phyloP scores from a whole-genome alignment of 2,329 filamentous ascomycete species.

The Diatrype stigma region DNA sequence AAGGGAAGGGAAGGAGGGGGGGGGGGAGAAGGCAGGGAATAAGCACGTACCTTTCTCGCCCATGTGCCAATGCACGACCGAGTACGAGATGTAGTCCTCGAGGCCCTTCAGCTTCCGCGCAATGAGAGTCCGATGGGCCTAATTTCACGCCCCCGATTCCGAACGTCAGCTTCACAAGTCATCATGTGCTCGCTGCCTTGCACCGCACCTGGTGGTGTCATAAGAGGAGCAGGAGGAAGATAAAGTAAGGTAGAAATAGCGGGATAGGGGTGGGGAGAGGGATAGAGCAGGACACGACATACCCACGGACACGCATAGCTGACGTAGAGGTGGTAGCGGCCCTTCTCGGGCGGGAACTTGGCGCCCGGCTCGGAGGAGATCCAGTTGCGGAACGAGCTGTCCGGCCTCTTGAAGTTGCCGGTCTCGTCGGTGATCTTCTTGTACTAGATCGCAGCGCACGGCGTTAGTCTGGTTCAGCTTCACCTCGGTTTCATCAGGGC shows the following conservation, averaged over 20 bases:
- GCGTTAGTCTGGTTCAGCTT: too few species aligned
- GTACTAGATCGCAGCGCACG: conserved; percentile 5
- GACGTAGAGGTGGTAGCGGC: conserved; percentile 89
- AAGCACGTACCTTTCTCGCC: conserved; percentile 44
- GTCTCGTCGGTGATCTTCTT: conserved; percentile 70
- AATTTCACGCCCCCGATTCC: neutral
- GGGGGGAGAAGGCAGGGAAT: neutral
- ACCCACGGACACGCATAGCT: conserved; percentile 93
- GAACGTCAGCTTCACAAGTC: neutral
- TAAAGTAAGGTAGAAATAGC: neutral
- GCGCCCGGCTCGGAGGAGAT: conserved; percentile 70
- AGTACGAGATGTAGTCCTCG: conserved; percentile 74
- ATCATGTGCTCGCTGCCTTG: too few species aligned
- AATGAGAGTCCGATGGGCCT: conserved; percentile 81
- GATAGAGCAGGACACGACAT: conserved; percentile 14
- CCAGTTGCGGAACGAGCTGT: conserved; percentile 75
- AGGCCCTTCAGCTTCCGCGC: conserved; percentile 87
- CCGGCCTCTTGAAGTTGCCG: conserved; percentile 90
- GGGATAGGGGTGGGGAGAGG: neutral
- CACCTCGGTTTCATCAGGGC: too few species aligned
- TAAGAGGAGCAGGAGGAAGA: neutral
- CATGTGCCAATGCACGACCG: conserved; percentile 92
- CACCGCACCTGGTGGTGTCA: too few species aligned
- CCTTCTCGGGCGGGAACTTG: conserved; percentile 79
- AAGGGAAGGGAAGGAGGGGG: neutral